Conservation (phyloP, 2,329 filamentous ascomycete genomes). For the Alternaria dauci region DNA sequence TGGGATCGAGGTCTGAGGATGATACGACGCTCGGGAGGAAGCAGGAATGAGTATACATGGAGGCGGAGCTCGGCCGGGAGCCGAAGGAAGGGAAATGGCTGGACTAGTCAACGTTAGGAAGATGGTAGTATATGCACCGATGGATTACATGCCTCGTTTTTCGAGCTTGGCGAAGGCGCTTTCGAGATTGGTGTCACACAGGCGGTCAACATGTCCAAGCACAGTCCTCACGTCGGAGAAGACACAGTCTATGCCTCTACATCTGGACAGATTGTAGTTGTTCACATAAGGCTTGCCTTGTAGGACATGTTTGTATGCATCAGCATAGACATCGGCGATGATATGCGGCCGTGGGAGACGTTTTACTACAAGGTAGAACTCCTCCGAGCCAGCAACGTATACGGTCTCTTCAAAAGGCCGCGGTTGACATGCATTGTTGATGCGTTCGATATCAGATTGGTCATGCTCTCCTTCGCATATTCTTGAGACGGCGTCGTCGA, state of each 20-base stretch:
- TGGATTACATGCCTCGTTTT: conserved; percentile 19
- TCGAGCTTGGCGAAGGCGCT: conserved; percentile 22
- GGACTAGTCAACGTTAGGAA: conserved; percentile 22
- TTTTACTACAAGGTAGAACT: conserved; percentile 29
- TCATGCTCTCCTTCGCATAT: conserved; percentile 6
- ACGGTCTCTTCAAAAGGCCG: conserved; percentile 17
- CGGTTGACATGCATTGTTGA: conserved; percentile 11
- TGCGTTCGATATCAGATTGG: conserved; percentile 5
- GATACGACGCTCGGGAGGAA: conserved; percentile 26
- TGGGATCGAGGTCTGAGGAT: conserved; percentile 1
- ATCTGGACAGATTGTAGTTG: conserved; percentile 16
- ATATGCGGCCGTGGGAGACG: conserved; percentile 25
- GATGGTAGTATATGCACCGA: no score
- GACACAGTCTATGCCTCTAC: conserved; percentile 25
- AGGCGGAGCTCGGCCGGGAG: conserved; percentile 38
- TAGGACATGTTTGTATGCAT: conserved; percentile 28
- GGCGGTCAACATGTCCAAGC: conserved; percentile 26
- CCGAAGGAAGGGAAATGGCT: conserved; percentile 32
- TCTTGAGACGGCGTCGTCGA: conserved; percentile 21
- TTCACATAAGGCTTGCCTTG: conserved; percentile 28
- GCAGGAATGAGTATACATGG: conserved; percentile 26
- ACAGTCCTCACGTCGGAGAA: conserved; percentile 32
- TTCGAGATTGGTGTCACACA: conserved; percentile 29
- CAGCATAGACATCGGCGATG: conserved; percentile 28
- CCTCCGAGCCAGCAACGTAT: conserved; percentile 30